These are phyloP conservation scores for Penicillium lividum DNA, from an alignment of 495 filamentous ascomycete genomes.

Conservation along the genomic window DNA sequence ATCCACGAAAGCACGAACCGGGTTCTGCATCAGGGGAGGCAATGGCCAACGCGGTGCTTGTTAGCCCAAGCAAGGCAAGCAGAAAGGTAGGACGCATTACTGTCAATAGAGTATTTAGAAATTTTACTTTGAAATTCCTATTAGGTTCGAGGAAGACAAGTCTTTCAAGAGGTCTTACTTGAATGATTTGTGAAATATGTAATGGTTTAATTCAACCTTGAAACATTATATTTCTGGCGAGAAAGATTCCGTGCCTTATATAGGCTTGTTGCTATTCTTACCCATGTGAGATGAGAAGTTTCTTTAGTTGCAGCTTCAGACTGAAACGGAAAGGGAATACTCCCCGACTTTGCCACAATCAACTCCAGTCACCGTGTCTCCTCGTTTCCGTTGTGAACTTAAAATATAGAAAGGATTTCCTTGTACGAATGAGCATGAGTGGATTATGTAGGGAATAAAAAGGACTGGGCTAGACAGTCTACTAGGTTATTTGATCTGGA, in stretches of 20 bases:
- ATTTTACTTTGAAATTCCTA: not conserved
- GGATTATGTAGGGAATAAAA: not conserved
- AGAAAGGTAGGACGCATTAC: not conserved
- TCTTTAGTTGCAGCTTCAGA: not conserved
- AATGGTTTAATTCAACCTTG: no score
- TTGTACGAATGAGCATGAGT: not conserved
- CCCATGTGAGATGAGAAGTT: not conserved
- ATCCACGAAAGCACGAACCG: not conserved
- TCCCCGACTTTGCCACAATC: not conserved
- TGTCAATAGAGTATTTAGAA: not conserved
- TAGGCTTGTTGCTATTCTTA: not conserved
- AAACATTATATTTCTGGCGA: no score
- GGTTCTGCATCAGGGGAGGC: not conserved
- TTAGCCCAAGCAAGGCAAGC: not conserved
- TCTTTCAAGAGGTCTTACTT: not conserved
- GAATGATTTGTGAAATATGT: not conserved
- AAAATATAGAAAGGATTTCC: conserved; percentile 1
- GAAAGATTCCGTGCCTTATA: not conserved
- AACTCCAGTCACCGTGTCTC: not conserved
- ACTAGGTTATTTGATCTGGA: not conserved
- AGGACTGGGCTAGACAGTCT: not conserved
- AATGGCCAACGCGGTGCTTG: not conserved
- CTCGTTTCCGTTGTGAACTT: not conserved
- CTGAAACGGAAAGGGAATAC: not conserved
- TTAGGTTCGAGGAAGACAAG: not conserved